These are phyloP conservation scores for Puccinellia tenuiflora DNA, from an alignment of 176 grass and related monocot species.

Conservation along the genomic window DNA sequence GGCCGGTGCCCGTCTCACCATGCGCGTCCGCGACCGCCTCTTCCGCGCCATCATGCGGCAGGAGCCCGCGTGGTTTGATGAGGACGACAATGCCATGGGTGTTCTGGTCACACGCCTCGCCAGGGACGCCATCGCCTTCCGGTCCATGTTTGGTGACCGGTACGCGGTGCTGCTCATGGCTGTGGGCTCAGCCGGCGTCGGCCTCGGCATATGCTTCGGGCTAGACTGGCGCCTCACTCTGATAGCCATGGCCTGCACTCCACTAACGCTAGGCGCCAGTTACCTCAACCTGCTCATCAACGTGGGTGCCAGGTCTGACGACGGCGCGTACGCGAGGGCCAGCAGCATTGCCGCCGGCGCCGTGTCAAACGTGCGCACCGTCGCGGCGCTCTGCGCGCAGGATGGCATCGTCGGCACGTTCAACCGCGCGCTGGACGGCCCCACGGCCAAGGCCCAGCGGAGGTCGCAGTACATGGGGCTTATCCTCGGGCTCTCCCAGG, in stretches of 20 bases:
- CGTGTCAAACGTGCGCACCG: slow-evolving; percentile 37
- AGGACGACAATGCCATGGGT: slow-evolving; percentile 46
- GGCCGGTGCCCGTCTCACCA: slow-evolving; percentile 45
- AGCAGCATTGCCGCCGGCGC: slow-evolving; percentile 50
- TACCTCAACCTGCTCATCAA: slow-evolving; percentile 56
- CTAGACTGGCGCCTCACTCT: slow-evolving; percentile 57
- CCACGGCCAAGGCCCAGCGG: not conserved
- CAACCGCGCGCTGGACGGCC: slow-evolving; percentile 1
- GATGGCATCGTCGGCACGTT: slow-evolving; percentile 35
- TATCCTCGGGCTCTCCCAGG: slow-evolving; percentile 44
- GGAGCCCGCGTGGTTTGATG: slow-evolving; percentile 63
- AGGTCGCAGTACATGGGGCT: slow-evolving; percentile 40
- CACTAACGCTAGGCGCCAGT: slow-evolving; percentile 39
- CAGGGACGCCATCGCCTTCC: slow-evolving; percentile 40
- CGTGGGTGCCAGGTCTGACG: slow-evolving; percentile 19
- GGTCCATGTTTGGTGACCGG: slow-evolving; percentile 55
- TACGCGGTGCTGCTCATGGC: slow-evolving; percentile 61
- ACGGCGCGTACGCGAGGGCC: slow-evolving; percentile 25
- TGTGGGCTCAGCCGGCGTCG: slow-evolving; percentile 46
- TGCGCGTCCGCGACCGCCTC: slow-evolving; percentile 34
- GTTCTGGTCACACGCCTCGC: slow-evolving; percentile 44
- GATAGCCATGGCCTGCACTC: slow-evolving; percentile 32
- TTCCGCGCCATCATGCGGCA: slow-evolving; percentile 52
- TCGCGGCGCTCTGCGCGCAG: slow-evolving; percentile 37
- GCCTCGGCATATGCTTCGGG: slow-evolving; percentile 43